Percentiles rank a stretch among this genome's conserved stretches.
phyloP scores from a whole-genome alignment of 2,329 filamentous ascomycete genomes.

The Clonostachys solani region DNA sequence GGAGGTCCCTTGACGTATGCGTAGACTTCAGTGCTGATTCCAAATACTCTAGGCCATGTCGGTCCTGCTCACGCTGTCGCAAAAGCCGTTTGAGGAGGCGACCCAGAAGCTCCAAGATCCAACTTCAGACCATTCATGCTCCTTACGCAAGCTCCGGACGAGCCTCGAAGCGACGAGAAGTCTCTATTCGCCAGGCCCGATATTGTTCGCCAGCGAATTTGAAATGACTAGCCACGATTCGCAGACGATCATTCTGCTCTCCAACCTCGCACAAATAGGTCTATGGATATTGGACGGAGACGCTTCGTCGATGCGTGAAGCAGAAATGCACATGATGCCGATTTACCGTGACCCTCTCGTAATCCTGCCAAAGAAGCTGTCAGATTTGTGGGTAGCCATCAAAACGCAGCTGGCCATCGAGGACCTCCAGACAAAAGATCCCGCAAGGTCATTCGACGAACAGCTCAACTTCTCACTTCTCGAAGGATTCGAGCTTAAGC shows the following conservation, averaged over 20 bases:
- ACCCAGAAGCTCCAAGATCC: slow-evolving; percentile 22
- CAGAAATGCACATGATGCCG: slow-evolving; percentile 39
- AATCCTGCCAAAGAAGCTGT: slow-evolving; percentile 33
- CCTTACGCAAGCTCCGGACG: slow-evolving; percentile 21
- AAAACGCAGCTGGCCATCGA: slow-evolving; percentile 49
- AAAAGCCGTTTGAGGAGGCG: slow-evolving; percentile 27
- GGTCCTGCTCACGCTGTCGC: slow-evolving; percentile 29
- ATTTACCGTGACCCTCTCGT: slow-evolving; percentile 40
- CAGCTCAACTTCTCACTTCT: slow-evolving; percentile 46
- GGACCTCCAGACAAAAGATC: slow-evolving; percentile 40
- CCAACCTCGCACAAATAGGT: slow-evolving; percentile 43
- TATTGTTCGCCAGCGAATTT: slow-evolving; percentile 26
- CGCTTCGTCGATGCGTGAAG: slow-evolving; percentile 30
- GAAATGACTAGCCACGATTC: slow-evolving; percentile 23
- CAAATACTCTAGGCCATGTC: slow-evolving; percentile 25
- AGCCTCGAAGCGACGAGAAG: slow-evolving; percentile 25
- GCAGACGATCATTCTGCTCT: slow-evolving; percentile 33
- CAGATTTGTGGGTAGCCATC: slow-evolving; percentile 39
- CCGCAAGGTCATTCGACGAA: slow-evolving; percentile 41
- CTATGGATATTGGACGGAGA: slow-evolving; percentile 28
- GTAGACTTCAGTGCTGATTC: slow-evolving; percentile 2
- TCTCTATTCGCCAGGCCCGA: slow-evolving; percentile 23
- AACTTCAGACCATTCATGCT: slow-evolving; percentile 23
- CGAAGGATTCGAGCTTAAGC: neutral
- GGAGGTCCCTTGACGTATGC: neutral